phyloP scores from a whole-genome alignment of 1,284 basidiomycete genomes.

The Kwoniella shivajii region DNA sequence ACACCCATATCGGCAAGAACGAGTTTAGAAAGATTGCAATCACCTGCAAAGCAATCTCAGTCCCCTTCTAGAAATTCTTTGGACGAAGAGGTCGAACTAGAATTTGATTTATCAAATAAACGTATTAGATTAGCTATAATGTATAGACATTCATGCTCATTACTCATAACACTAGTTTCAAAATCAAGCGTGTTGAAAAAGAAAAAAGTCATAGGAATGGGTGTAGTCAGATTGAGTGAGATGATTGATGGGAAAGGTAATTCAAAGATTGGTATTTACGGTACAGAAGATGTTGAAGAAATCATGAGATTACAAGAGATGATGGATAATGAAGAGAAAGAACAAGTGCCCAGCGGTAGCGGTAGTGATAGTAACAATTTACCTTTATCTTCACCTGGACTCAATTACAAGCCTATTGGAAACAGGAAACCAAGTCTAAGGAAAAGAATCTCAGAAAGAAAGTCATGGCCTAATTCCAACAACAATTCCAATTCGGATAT shows the following conservation, averaged over 20 bases:
- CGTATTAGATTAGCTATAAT: conserved; percentile 38
- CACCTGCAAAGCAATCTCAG: too few species aligned
- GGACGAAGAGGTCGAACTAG: conserved; percentile 12
- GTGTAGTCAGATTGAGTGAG: conserved; percentile 37
- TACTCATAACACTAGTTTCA: conserved; percentile 44
- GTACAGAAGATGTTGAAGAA: conserved; percentile 35
- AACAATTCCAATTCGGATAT: background rate
- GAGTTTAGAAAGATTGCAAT: background rate
- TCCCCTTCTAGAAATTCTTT: background rate
- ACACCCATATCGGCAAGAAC: background rate
- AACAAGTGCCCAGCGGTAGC: too few species aligned
- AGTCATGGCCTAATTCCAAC: background rate
- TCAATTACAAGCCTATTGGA: too few species aligned
- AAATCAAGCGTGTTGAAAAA: conserved; percentile 40
- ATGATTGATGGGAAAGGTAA: conserved; percentile 34
- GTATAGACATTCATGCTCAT: conserved; percentile 51
- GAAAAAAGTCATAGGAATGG: conserved; percentile 40
- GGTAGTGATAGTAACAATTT: too few species aligned
- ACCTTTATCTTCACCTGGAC: background rate
- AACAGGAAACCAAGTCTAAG: conserved; percentile 4
- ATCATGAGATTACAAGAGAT: conserved; percentile 21
- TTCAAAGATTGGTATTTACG: conserved; percentile 31
- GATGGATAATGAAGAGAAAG: background rate
- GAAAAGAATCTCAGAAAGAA: background rate
- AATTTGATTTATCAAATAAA: conserved; percentile 11